Base-by-base conservation (phyloP, 2,329 filamentous ascomycete species). In the Xylariaceae sp. region DNA sequence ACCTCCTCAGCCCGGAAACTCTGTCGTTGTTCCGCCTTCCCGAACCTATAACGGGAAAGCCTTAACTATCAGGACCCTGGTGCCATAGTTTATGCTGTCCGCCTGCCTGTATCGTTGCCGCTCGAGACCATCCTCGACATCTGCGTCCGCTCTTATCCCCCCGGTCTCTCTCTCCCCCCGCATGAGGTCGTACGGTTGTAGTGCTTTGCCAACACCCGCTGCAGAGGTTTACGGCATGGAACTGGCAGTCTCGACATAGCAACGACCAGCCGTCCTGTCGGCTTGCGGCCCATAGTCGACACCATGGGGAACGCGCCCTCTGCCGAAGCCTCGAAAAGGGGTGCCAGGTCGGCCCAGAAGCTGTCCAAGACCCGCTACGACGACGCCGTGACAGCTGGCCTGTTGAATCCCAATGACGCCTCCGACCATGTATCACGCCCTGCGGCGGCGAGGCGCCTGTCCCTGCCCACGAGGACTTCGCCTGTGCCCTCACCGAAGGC, bases 221-320 rank as follows among this genome's bases (percentile, higher is more conserved):
- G 41, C n/a, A n/a, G 46, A 50, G 45, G 35, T 47, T 49, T 50
- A 46, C 55, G 60, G 59, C 56, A 65, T 65, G 60, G 60, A 54
- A 56, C 37, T 51, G 45, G 50, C 51, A 55, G 57, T 56, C 51
- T 48, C 47, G 40, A 53, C 52, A 55, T 64, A 61, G 50, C 46
- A 49, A 50, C 50, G 43, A 52, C 43, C 44, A 54, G 46, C 53
- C 51, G 52, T 45, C 38, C 35, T 40, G 39, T 47, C 45, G 46
- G 52, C 43, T 47, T 40, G 39, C 37, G 36, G 42, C 36, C 39
- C 45, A 41, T 28, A n/a, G n/a, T 25, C 37, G 36, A 40, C 49
- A 56, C 36, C 44, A 75, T 75, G 70, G 70, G 70, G 35, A 74
- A 74, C 50, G 54, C 59, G 29, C 53, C 64, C 36, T 75, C 68